A percentile compares a stretch with the other conserved stretches of the same genome.
Evolutionary conservation across 148 eudicot species (phyloP).

Genomic region (Gaultheria prostrata): DNA sequence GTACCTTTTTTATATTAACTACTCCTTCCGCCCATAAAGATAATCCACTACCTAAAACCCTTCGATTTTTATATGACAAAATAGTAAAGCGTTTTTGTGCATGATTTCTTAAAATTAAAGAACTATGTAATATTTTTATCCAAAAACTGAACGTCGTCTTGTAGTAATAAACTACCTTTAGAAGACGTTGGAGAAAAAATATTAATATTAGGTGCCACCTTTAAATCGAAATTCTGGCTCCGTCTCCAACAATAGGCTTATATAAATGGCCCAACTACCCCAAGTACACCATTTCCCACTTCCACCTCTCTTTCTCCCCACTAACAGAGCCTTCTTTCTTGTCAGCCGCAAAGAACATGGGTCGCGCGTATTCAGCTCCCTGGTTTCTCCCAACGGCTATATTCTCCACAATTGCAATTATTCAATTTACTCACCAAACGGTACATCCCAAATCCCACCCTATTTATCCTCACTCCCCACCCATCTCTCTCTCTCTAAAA

Average conservation of each 20-base stretch:
- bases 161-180: too few species aligned
- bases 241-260: background rate
- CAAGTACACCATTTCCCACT: background rate
- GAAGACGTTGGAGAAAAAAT: too few species aligned
- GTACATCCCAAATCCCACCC: background rate
- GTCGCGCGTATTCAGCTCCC: background rate
- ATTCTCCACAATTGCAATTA: constrained; percentile 22
- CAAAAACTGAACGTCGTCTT: too few species aligned
- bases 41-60: too few species aligned
- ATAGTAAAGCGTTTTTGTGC: too few species aligned
- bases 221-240: too few species aligned
- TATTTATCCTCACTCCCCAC: background rate
- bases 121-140: too few species aligned
- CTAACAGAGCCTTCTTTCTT: background rate
- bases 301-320: background rate
- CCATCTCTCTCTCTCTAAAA: background rate
- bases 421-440: constrained; percentile 28
- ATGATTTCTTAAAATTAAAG: too few species aligned
- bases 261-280: background rate
- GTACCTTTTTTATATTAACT: too few species aligned
- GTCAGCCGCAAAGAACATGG: constrained; percentile 16
- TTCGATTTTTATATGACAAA: too few species aligned
- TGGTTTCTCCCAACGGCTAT: constrained; percentile 57
- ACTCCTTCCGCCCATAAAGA: too few species aligned
- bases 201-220: too few species aligned